Evolutionary conservation across 192 early-diverging fungal genomes (phyloP).

Genomic region (Backusella tarrabulga): DNA sequence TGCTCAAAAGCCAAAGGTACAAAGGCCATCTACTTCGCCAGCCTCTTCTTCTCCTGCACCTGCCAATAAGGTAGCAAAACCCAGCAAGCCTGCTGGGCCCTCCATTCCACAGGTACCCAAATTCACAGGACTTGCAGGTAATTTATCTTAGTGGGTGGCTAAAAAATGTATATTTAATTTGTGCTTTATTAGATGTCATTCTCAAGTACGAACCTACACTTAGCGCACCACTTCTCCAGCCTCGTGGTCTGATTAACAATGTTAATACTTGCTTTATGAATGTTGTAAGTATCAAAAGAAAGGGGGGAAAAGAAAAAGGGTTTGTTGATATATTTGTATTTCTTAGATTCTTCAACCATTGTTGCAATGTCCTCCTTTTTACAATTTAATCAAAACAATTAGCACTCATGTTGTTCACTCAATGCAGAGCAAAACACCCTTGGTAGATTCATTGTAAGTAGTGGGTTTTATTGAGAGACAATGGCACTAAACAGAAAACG

Average conservation of each 20-base stretch:
- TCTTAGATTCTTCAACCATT: constrained; percentile 85
- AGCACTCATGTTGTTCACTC: constrained; percentile 62
- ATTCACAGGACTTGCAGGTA: constrained; percentile 28
- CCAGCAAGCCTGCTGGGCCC: background rate
- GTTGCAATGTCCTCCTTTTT: constrained; percentile 89
- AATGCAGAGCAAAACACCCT: constrained; percentile 74
- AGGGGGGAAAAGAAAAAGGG: background rate
- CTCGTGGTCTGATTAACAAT: constrained; percentile 92
- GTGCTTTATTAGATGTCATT: constrained; percentile 35
- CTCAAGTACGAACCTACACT: constrained; percentile 43
- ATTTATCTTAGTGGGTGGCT: background rate
- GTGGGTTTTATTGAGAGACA: background rate
- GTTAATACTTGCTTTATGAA: constrained; percentile 99
- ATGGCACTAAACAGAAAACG: background rate
- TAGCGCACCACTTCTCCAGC: constrained; percentile 52
- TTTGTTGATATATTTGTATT: background rate
- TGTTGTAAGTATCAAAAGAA: constrained; percentile 55
- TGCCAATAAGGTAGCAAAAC: background rate
- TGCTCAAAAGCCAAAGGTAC: background rate
- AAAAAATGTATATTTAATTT: background rate
- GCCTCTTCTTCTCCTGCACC: background rate
- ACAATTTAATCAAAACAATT: constrained; percentile 76
- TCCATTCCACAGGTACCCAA: constrained; percentile 6
- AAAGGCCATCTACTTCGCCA: constrained; percentile 11
- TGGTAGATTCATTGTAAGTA: constrained; percentile 84